Evolutionary conservation across 1,284 basidiomycete species (phyloP).

Genomic region (Cerrena zonata): DNA sequence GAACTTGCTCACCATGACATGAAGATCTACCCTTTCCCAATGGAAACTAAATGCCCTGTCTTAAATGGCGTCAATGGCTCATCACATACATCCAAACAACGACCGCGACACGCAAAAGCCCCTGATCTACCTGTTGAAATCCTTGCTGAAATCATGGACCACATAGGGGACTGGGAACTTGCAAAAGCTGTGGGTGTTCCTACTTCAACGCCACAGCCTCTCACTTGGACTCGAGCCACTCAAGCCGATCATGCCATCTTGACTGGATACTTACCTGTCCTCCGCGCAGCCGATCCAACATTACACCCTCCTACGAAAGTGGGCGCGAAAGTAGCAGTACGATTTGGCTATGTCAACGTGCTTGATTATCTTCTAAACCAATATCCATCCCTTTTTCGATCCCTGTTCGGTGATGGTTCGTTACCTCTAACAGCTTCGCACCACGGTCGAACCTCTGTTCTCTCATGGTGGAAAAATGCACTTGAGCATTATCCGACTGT

Average conservation of each 20-base stretch:
- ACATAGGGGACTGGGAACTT: constrained; percentile 76
- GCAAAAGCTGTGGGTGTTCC: constrained; percentile 68
- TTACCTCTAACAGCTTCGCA: constrained; percentile 70
- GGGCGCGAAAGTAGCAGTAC: constrained; percentile 59
- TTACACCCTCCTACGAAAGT: constrained; percentile 57
- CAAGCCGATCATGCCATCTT: constrained; percentile 64
- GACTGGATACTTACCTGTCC: constrained; percentile 51
- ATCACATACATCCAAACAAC: constrained; percentile 13
- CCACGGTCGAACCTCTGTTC: constrained; percentile 64
- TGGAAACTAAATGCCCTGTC: constrained; percentile 14
- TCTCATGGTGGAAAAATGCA: constrained; percentile 74
- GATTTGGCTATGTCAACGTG: constrained; percentile 70
- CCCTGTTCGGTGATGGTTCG: constrained; percentile 55
- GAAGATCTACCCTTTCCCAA: constrained; percentile 60
- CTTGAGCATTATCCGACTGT: constrained; percentile 53
- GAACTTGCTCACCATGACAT: constrained; percentile 68
- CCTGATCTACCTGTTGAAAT: constrained; percentile 70
- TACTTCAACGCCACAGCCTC: constrained; percentile 58
- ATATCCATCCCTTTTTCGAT: constrained; percentile 56
- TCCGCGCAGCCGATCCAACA: constrained; percentile 52
- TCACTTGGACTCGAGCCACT: constrained; percentile 66
- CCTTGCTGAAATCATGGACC: constrained; percentile 68
- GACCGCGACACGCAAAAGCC: constrained; percentile 28
- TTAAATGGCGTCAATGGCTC: constrained; percentile 11
- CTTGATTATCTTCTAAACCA: constrained; percentile 64